Conservation (phyloP, 768 basidiomycete genomes). For the Tephrocybe sp. region DNA sequence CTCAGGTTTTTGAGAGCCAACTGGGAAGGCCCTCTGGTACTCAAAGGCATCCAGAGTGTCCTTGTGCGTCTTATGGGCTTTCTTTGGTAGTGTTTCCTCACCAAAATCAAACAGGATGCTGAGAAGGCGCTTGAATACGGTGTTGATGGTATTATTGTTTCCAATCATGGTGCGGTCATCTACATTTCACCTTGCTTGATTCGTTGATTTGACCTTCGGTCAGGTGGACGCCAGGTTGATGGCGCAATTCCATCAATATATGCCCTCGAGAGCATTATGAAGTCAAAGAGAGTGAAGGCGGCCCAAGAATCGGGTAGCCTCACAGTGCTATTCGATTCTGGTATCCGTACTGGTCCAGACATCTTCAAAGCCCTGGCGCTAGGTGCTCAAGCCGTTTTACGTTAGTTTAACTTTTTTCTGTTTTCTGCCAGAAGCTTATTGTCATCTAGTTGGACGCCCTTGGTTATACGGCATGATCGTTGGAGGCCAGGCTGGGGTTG, state of each 20-base stretch:
- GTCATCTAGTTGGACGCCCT: constrained; percentile 60
- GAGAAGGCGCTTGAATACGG: constrained; percentile 63
- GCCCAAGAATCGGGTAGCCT: constrained; percentile 61
- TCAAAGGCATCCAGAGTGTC: constrained; percentile 75
- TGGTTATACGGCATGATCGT: constrained; percentile 71
- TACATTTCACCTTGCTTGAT: neutral
- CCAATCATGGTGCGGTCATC: constrained; percentile 63
- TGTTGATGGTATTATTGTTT: constrained; percentile 73
- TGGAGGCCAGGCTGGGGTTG: constrained; percentile 70
- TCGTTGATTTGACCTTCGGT: neutral
- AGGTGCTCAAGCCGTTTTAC: constrained; percentile 78
- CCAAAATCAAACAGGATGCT: constrained; percentile 47
- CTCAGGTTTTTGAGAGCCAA: constrained; percentile 63
- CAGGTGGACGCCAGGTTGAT: constrained; percentile 75
- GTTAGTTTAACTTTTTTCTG: constrained; percentile 37
- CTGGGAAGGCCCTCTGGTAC: constrained; percentile 74
- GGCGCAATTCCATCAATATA: constrained; percentile 73
- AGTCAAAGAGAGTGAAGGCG: constrained; percentile 52
- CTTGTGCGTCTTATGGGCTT: constrained; percentile 36
- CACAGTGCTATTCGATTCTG: constrained; percentile 75
- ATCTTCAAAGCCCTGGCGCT: constrained; percentile 83
- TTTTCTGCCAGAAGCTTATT: neutral
- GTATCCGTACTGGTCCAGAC: constrained; percentile 81
- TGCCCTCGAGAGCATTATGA: constrained; percentile 66
- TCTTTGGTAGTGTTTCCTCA: neutral